Evolutionary conservation across 805 yeast species (phyloP).

Genomic region (Pichia rugopelliculosa): DNA sequence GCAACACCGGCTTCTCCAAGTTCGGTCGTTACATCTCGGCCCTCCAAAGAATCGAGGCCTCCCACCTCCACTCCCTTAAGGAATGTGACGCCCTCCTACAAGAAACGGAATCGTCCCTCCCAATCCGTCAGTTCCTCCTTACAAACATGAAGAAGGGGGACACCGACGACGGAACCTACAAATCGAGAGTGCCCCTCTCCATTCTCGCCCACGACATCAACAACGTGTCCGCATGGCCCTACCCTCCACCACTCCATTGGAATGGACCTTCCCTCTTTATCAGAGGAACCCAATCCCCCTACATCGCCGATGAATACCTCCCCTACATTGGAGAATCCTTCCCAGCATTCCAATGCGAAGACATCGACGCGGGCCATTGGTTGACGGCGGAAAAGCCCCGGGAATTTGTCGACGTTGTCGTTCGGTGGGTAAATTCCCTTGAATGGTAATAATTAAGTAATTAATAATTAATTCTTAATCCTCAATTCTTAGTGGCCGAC

Average conservation of each 20-base stretch:
- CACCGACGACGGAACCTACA: conserved; percentile 30
- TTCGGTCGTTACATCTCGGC: neutral
- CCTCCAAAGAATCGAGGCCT: neutral
- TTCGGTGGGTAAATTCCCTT: conserved; percentile 1
- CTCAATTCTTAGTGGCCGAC: neutral
- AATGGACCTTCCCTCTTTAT: conserved; percentile 70
- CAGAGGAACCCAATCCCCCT: conserved; percentile 68
- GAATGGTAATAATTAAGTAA: too few relatives aligned
- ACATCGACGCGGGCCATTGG: conserved; percentile 89
- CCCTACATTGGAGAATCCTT: conserved; percentile 68
- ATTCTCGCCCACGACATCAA: conserved; percentile 59
- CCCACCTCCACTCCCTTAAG: neutral
- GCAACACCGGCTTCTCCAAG: conserved; percentile 32
- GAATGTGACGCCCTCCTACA: neutral
- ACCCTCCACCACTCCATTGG: conserved; percentile 35
- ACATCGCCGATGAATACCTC: conserved; percentile 76
- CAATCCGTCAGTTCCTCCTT: conserved; percentile 69
- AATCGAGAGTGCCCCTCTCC: conserved; percentile 63
- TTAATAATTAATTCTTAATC: too few relatives aligned
- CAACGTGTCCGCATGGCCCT: conserved; percentile 74
- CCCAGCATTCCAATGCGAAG: conserved; percentile 68
- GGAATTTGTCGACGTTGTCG: conserved; percentile 58
- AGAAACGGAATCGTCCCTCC: conserved; percentile 16
- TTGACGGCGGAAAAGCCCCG: conserved; percentile 78
- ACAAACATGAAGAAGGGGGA: conserved; percentile 54